Percentiles rank a stretch among this genome's conserved stretches.
Conservation (phyloP, 208 protist genomes). For the Herpetomonas tarakana region DNA sequence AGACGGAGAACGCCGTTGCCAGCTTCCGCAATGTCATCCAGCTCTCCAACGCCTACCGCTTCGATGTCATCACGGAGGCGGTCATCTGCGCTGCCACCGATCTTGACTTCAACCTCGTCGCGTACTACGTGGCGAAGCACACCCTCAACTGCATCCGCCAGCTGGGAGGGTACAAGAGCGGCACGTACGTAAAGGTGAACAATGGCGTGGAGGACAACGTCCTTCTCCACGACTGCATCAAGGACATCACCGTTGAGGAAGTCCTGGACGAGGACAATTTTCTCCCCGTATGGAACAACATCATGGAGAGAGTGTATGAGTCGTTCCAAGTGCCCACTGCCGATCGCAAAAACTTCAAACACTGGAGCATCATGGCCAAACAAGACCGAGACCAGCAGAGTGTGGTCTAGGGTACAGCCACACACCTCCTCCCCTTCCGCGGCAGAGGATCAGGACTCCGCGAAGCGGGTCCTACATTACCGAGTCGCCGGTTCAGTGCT, state of each 20-base stretch:
- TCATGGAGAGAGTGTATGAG: constrained; percentile 82
- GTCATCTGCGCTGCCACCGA: constrained; percentile 78
- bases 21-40: constrained; percentile 90
- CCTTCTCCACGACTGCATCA: constrained; percentile 85
- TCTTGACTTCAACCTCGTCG: constrained; percentile 84
- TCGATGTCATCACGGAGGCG: constrained; percentile 75
- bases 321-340: constrained; percentile 62
- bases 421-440: too few species aligned
- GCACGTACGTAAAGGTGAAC: constrained; percentile 87
- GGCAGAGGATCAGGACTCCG: too few species aligned
- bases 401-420: background rate
- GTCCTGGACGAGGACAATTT: constrained; percentile 52
- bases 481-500: too few species aligned
- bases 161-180: constrained; percentile 85
- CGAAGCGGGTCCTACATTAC: too few species aligned
- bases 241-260: constrained; percentile 49
- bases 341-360: constrained; percentile 40
- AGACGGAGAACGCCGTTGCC: constrained; percentile 70
- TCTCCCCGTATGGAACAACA: constrained; percentile 48
- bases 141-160: constrained; percentile 90
- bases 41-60: constrained; percentile 68
- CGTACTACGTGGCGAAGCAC: constrained; percentile 92
- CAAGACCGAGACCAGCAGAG: constrained; percentile 9
- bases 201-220: constrained; percentile 90
- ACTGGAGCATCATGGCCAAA: constrained; percentile 46